Evolutionary conservation across 2,329 filamentous ascomycete species (phyloP), one percentile per base, ranked within the genome.

Genomic region (Cordyceps cateniannulata): DNA sequence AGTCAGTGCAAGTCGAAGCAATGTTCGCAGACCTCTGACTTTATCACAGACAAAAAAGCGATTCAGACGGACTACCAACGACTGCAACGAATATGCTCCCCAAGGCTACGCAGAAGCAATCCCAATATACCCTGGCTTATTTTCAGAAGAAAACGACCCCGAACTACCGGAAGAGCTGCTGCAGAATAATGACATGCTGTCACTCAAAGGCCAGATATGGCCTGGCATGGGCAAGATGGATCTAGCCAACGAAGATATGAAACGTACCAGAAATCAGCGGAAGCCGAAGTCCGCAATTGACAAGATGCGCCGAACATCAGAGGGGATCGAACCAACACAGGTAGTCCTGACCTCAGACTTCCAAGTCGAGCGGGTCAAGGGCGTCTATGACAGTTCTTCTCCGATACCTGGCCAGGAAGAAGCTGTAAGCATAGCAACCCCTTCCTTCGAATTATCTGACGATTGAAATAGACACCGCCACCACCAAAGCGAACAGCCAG

Each of bases 141-240:
- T 68, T 25, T 61, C 66, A 5, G 65, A 69, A 1, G 68, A 71
- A 7, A 65, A 70, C 42, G 69, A 74, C n/a, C 40, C 59, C 8
- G 70, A 70, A 16, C 35, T 65, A 18, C 66, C 62, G 12, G 72
- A 74, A 5, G 71, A 71, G 5, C 64, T 67, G 25, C 61, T 66
- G 18, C 52, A 60, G 2, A 63, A 61, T 32, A 60, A 65, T 32
- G 74, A 76, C 29, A 71, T 69, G 63, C 63, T 76, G 63, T 69
- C 72, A 12, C 79, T 92, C 58, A 93, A 93, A 71, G 89, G 89
- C 2, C 77, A 87, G n/a, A 77, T 85, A 51, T 91, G 86, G 80
- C 86, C 87, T 3, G 90, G 90, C 20, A 93, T 93, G 89, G 83
- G 84, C 58, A 80, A 91, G n/a, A 92, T 93, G 69, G 90, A 93